phyloP scores from a whole-genome alignment of 257 asterid species.

The Ajuga chamaepitys region DNA sequence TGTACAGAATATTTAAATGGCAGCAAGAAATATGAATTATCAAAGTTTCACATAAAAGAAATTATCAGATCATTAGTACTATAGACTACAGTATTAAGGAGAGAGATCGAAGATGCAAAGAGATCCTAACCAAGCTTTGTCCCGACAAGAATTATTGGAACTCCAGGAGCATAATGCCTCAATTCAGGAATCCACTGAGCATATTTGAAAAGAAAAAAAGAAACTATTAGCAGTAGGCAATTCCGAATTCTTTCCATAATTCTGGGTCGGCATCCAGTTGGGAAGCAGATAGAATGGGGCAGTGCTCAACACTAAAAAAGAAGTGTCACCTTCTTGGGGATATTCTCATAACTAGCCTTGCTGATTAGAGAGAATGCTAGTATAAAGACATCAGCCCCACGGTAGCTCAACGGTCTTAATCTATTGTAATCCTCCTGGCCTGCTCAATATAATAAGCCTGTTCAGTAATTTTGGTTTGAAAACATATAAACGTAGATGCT shows the following conservation, averaged over 20 bases:
- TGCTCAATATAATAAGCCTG: constrained; percentile 22
- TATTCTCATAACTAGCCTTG: constrained; percentile 85
- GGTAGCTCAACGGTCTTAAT: constrained; percentile 83
- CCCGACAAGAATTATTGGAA: constrained; percentile 89
- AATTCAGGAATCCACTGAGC: constrained; percentile 92
- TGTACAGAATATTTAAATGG: background rate
- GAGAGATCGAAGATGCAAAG: constrained; percentile 5
- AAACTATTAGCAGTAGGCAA: constrained; percentile 12
- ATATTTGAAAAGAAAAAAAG: no score
- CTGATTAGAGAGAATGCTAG: constrained; percentile 88
- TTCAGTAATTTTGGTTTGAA: constrained; percentile 6
- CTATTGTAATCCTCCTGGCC: constrained; percentile 92
- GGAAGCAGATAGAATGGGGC: background rate
- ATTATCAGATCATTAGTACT: background rate
- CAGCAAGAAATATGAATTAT: background rate
- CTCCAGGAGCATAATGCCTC: constrained; percentile 91
- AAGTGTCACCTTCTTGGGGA: constrained; percentile 55
- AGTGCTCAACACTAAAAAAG: background rate
- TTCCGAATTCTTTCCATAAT: background rate
- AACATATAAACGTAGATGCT: background rate
- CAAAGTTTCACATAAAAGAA: background rate
- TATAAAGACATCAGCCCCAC: constrained; percentile 92
- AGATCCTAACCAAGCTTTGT: constrained; percentile 77
- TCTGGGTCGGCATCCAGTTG: background rate
- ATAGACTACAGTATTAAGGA: background rate